These are phyloP conservation scores for Leishmania martiniquensis DNA, from an alignment of 208 protist genomes.

Conservation along the genomic window DNA sequence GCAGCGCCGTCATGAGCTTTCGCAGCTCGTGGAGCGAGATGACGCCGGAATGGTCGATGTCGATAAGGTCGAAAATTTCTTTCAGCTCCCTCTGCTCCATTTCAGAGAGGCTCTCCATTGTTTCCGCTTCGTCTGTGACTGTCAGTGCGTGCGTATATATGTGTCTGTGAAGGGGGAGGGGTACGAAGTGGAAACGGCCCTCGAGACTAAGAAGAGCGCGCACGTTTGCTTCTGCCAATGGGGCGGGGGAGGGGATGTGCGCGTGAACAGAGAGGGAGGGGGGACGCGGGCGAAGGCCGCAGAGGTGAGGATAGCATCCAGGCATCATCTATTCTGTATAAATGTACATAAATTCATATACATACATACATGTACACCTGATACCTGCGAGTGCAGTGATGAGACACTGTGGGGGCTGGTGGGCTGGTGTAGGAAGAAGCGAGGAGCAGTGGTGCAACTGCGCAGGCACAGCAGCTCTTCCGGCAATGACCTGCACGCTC, in stretches of 20 bases:
- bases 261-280: not conserved
- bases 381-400: not conserved
- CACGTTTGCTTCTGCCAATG: not conserved
- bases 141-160: not conserved
- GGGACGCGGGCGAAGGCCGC: not conserved
- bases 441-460: not conserved
- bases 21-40: constrained; percentile 83
- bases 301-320: not conserved
- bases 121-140: constrained; percentile 8
- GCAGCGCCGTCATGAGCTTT: constrained; percentile 87
- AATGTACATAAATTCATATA: not conserved
- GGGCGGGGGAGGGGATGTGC: not conserved
- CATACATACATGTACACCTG: not conserved
- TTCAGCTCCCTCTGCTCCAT: constrained; percentile 88
- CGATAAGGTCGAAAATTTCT: constrained; percentile 94
- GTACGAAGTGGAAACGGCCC: not conserved
- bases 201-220: not conserved
- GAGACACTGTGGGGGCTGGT: not conserved
- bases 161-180: not conserved
- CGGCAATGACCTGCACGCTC: not conserved
- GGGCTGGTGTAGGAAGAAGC: not conserved
- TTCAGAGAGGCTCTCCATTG: constrained; percentile 49
- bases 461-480: not conserved
- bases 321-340: not conserved
- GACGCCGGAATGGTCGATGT: constrained; percentile 68